Evolutionary conservation across 768 basidiomycete species (phyloP), one percentile per base, ranked within the genome.

Genomic region (Mycena sanguinolenta): DNA sequence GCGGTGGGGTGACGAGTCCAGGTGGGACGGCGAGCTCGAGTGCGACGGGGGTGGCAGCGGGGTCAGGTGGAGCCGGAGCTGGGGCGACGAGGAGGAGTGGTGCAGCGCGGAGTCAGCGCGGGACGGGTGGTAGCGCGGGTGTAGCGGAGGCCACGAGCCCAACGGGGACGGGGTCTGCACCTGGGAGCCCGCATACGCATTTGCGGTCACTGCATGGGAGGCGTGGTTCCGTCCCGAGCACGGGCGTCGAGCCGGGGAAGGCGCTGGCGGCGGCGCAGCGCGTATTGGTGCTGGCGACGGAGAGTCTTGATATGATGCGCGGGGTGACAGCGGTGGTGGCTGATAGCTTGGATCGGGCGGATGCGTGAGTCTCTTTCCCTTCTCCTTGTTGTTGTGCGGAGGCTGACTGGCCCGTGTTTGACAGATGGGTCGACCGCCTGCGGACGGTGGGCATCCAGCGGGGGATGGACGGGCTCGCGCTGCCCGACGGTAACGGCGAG

Each of bases 281-380:
- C 59, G 91, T 97, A 23, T 78, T 97, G 73, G 90, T 91, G 10
- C 88, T 97, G 12, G 95, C 96, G 16, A 93, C 92, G 17, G 96
- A 97, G 83, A 96, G 95, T 76, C 77, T 97, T 79, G 95, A 97
- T 76, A 97, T 96, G 95, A 90, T 97, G 86, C 85, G 91, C 32
- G 90, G 93, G 32, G 94, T 96, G 32, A 94, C 94, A n/a, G 87
- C 89, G 5, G 94, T 97, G 27, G 92, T 97, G 69, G 92, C 91
- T 75, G 96, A 96, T 70, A 94, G 91, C 71, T 83, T 97, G 79
- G 95, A 96, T 78, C 85, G 92, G 63, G 96, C 95, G 34, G 96
- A 97, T 78, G 88, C 92, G 89, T 95, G 79, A 52, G 91, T 88
- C 57, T 55, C 71, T 70, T 67, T 36, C 17, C 46, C 59, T 36